phyloP scores from a whole-genome alignment of 306 rosid species.

The Dalbergia oliveri region DNA sequence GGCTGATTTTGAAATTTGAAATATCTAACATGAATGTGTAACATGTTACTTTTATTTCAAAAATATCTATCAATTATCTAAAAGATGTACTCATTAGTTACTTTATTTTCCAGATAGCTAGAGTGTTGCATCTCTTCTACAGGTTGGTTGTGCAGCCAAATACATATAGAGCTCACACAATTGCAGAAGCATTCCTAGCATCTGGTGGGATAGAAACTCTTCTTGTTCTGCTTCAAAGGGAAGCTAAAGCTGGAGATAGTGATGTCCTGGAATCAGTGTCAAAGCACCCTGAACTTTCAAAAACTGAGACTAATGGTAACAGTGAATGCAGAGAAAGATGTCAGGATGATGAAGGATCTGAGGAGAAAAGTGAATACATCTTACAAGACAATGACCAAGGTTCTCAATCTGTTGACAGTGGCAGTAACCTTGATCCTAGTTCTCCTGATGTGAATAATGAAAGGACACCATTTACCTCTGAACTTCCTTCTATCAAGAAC shows the following conservation, averaged over 20 bases:
- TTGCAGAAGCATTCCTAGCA: conserved; percentile 90
- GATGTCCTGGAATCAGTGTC: conserved; percentile 57
- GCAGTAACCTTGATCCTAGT: conserved; percentile 49
- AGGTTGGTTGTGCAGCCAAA: conserved; percentile 96
- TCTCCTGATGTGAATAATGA: conserved; percentile 58
- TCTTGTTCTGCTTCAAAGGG: conserved; percentile 92
- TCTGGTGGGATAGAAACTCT: conserved; percentile 94
- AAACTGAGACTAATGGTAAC: conserved; percentile 52
- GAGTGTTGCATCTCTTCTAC: conserved; percentile 90
- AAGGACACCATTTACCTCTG: conserved; percentile 69
- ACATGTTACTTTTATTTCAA: conserved; percentile 29
- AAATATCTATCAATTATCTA: conserved; percentile 18
- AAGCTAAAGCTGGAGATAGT: conserved; percentile 84
- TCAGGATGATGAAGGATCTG: conserved; percentile 55
- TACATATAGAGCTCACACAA: conserved; percentile 77
- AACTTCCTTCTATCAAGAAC: conserved; percentile 60
- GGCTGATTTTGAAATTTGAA: conserved; percentile 41
- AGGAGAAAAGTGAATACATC: conserved; percentile 57
- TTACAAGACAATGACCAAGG: conserved; percentile 56
- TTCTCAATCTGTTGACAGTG: conserved; percentile 60
- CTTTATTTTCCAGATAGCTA: conserved; percentile 77
- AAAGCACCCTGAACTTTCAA: conserved; percentile 49
- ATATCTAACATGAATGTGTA: conserved; percentile 16
- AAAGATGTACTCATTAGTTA: conserved; percentile 40
- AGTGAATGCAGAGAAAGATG: conserved; percentile 51